Conservation (phyloP, 441 rosid species). For the Erodium trifolium region DNA sequence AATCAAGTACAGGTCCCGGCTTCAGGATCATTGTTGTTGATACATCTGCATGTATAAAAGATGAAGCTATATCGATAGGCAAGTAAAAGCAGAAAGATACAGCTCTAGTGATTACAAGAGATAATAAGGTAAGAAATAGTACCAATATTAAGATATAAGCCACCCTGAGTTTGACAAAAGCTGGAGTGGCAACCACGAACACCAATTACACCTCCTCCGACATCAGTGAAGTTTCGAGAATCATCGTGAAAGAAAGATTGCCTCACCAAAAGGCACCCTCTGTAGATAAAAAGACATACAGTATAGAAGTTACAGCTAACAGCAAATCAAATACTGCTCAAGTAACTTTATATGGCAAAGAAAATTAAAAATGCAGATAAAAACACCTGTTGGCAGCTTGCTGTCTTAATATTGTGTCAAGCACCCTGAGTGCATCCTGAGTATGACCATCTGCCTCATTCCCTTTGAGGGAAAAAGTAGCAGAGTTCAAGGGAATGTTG, state of each 20-base stretch:
- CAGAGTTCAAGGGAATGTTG: conserved; percentile 50
- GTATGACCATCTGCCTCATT: conserved; percentile 33
- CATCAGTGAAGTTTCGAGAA: conserved; percentile 36
- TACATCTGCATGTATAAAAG: conserved; percentile 39
- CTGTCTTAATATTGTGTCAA: conserved; percentile 74
- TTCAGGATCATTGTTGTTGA: conserved; percentile 68
- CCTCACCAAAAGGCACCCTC: conserved; percentile 84
- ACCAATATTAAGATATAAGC: conserved; percentile 83
- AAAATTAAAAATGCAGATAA: conserved; percentile 7
- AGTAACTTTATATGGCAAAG: neutral
- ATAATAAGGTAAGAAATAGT: conserved; percentile 19
- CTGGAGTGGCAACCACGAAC: conserved; percentile 77
- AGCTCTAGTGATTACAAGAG: conserved; percentile 3
- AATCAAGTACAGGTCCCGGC: conserved; percentile 73
- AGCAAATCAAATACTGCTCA: conserved; percentile 8
- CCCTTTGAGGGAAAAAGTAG: conserved; percentile 42
- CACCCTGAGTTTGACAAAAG: conserved; percentile 75
- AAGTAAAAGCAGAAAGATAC: conserved; percentile 4
- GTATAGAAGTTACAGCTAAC: conserved; percentile 9
- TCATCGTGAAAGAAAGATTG: conserved; percentile 78
- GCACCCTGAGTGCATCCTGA: conserved; percentile 74
- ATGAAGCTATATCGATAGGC: conserved; percentile 10
- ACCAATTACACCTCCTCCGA: conserved; percentile 67
- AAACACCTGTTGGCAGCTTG: conserved; percentile 66
- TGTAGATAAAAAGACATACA: conserved; percentile 25